Conservation (phyloP, 176 grass and related monocot genomes). For the Juncus effusus region DNA sequence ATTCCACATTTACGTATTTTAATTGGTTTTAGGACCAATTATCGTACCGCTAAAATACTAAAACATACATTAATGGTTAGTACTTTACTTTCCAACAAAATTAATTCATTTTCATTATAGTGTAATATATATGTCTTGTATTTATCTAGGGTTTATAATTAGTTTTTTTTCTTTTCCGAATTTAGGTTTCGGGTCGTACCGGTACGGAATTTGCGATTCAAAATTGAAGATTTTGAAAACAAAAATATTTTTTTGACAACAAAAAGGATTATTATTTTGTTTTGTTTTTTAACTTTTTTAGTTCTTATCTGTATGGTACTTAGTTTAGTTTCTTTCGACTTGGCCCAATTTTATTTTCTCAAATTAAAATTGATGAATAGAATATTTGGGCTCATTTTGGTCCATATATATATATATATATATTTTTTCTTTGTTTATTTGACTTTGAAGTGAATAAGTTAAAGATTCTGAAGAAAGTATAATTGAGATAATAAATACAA, state of each 20-base stretch:
- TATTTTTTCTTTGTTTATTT: too few species aligned
- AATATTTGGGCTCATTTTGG: too few species aligned
- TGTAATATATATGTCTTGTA: slow-evolving; percentile 19
- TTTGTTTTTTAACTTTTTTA: too few species aligned
- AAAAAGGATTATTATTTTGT: too few species aligned
- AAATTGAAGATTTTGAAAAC: slow-evolving; percentile 4
- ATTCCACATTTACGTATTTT: slow-evolving; percentile 31
- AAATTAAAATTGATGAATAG: too few species aligned
- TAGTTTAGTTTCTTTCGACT: too few species aligned
- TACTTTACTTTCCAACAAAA: not conserved
- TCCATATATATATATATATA: too few species aligned
- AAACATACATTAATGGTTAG: slow-evolving; percentile 26
- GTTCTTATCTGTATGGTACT: too few species aligned
- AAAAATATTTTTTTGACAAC: too few species aligned
- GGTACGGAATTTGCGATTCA: slow-evolving; percentile 11
- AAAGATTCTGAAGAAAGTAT: too few species aligned
- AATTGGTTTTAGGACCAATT: slow-evolving; percentile 2
- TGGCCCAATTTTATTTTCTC: too few species aligned
- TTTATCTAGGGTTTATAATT: slow-evolving; percentile 24
- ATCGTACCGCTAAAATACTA: slow-evolving; percentile 4
- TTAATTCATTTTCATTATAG: not conserved
- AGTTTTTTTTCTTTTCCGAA: slow-evolving; percentile 16
- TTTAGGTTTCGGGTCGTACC: slow-evolving; percentile 23
- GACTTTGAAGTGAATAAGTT: too few species aligned
- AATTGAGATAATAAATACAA: not conserved